A percentile compares a stretch with the other conserved stretches of the same genome.
Conservation (phyloP, 371 early-diverging fungal species). For the Zancudomyces culisetae region DNA sequence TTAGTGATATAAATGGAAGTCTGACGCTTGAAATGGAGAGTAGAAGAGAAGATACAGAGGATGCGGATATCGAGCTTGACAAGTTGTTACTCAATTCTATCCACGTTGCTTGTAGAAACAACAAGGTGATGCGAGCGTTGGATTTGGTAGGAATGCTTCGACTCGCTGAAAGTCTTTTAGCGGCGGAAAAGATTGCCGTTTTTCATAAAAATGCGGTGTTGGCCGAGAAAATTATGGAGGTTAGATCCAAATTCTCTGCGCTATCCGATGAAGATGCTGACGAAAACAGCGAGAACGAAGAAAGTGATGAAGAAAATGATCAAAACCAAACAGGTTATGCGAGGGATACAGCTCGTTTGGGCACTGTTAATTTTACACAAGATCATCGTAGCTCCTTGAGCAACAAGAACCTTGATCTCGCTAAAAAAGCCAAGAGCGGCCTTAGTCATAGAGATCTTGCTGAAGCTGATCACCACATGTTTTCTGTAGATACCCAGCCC, state of each 20-base stretch:
- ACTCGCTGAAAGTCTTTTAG: slow-evolving; percentile 40
- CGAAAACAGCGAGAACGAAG: slow-evolving; percentile 5
- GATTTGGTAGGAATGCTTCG: slow-evolving; percentile 46
- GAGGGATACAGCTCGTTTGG: too few relatives aligned
- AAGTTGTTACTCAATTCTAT: slow-evolving; percentile 51
- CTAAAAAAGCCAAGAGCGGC: too few relatives aligned
- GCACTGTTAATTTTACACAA: too few relatives aligned
- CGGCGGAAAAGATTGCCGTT: slow-evolving; percentile 60
- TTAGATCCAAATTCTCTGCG: slow-evolving; percentile 9
- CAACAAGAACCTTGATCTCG: too few relatives aligned
- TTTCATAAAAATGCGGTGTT: slow-evolving; percentile 36
- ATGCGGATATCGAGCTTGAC: slow-evolving; percentile 42
- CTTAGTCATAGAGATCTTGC: too few relatives aligned
- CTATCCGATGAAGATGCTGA: slow-evolving; percentile 15
- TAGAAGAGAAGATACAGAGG: too few relatives aligned
- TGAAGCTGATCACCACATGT: too few relatives aligned
- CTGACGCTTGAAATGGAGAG: slow-evolving; percentile 14
- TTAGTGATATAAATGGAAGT: slow-evolving; percentile 31
- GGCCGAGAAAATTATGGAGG: slow-evolving; percentile 53
- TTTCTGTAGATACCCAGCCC: too few relatives aligned
- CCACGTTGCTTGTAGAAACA: slow-evolving; percentile 57
- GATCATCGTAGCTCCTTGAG: too few relatives aligned
- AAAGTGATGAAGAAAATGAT: background rate
- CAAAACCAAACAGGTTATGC: too few relatives aligned
- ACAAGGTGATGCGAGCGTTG: slow-evolving; percentile 47